phyloP scores from a whole-genome alignment of 1,284 basidiomycete genomes.

The Trametes hirsuta region DNA sequence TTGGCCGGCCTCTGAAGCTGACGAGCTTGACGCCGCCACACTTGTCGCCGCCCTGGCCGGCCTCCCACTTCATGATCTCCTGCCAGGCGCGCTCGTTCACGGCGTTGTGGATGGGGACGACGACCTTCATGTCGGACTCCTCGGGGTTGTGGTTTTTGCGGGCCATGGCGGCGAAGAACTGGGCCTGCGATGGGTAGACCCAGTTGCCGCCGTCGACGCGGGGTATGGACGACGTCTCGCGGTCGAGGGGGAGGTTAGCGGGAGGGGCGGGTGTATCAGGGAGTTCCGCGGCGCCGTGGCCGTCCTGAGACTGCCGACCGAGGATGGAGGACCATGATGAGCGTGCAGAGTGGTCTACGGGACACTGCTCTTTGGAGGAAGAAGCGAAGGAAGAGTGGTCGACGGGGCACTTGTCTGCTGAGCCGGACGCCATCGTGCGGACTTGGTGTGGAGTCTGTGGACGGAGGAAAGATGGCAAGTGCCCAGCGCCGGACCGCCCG shows the following conservation, averaged over 20 bases:
- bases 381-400: conserved; percentile 37
- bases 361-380: conserved; percentile 44
- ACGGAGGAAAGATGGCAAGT: conserved; percentile 7
- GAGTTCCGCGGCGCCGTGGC: conserved; percentile 22
- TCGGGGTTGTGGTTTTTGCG: conserved; percentile 90
- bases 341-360: conserved; percentile 57
- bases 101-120: conserved; percentile 99
- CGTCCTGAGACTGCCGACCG: conserved; percentile 31
- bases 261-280: conserved; percentile 30
- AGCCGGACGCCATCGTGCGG: conserved; percentile 2
- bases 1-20: conserved; percentile 83
- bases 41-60: conserved; percentile 71
- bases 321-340: conserved; percentile 57
- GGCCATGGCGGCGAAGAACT: conserved; percentile 95
- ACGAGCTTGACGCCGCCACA: conserved; percentile 88
- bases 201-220: conserved; percentile 74
- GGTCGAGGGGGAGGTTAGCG: conserved; percentile 58
- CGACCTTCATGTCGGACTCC: conserved; percentile 88
- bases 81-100: conserved; percentile 98
- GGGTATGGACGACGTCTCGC: conserved; percentile 91
- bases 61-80: conserved; percentile 91
- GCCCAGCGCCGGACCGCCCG: not conserved
- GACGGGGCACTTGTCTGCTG: conserved; percentile 67
- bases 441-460: no score
- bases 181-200: conserved; percentile 98